phyloP scores from a whole-genome alignment of 441 rosid species.

The Euphorbia corollata region DNA sequence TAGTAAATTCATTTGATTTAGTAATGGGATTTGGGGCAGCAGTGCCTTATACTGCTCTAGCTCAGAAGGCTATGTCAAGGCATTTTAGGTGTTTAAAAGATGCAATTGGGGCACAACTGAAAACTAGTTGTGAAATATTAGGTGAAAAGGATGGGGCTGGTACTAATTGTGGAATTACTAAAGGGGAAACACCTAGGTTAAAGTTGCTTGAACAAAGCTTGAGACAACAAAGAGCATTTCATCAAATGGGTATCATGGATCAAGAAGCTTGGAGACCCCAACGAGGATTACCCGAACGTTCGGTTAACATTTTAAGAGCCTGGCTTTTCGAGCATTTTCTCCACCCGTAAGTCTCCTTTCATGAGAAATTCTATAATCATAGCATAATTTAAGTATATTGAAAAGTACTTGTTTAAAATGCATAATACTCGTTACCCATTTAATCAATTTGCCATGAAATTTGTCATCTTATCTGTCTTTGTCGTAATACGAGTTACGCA shows the following conservation, averaged over 20 bases:
- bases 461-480: too few species aligned
- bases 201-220: slow-evolving; percentile 74
- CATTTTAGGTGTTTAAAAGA: slow-evolving; percentile 88
- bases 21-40: slow-evolving; percentile 88
- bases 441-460: too few species aligned
- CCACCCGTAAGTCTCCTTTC: slow-evolving; percentile 67
- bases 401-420: too few species aligned
- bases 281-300: slow-evolving; percentile 87
- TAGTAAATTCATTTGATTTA: slow-evolving; percentile 81
- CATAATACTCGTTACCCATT: too few species aligned
- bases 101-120: slow-evolving; percentile 57
- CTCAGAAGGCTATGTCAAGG: slow-evolving; percentile 97
- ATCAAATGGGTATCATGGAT: slow-evolving; percentile 93
- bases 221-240: slow-evolving; percentile 82
- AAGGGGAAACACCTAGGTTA: slow-evolving; percentile 89
- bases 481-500: too few species aligned
- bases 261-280: slow-evolving; percentile 97
- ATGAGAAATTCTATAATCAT: too few species aligned
- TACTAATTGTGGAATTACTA: slow-evolving; percentile 52
- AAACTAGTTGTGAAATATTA: slow-evolving; percentile 58
- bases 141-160: slow-evolving; percentile 75
- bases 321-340: slow-evolving; percentile 99
- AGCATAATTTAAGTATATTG: too few species aligned
- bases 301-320: slow-evolving; percentile 83
- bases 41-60: slow-evolving; percentile 75